phyloP scores from a whole-genome alignment of 177 flowering plant species.

The Vitis hybrid region DNA sequence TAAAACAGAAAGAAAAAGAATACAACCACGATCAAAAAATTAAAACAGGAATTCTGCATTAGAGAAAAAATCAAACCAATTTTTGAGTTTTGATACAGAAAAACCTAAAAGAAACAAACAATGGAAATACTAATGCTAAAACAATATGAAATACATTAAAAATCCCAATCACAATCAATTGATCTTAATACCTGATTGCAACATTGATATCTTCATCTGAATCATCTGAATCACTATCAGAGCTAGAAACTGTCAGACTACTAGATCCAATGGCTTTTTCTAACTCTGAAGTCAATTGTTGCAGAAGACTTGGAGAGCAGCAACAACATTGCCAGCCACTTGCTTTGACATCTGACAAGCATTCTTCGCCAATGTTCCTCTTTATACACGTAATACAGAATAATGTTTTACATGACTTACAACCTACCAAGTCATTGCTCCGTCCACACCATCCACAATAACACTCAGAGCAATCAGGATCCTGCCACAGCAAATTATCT shows the following conservation, averaged over 20 bases:
- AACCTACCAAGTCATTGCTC: conserved; percentile 54
- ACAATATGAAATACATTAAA: not conserved
- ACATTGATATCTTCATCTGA: conserved; percentile 43
- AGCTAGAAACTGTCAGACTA: conserved; percentile 45
- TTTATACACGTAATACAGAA: conserved; percentile 68
- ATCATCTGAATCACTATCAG: conserved; percentile 66
- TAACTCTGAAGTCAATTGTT: conserved; percentile 41
- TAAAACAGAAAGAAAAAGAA: not conserved
- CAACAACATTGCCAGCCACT: conserved; percentile 77
- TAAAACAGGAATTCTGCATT: not conserved
- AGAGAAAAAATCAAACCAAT: too few relatives aligned
- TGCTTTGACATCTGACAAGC: conserved; percentile 33
- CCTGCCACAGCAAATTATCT: conserved; percentile 38
- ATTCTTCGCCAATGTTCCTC: conserved; percentile 65
- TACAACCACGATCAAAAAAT: not conserved
- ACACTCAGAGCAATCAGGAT: conserved; percentile 66
- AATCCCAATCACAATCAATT: not conserved
- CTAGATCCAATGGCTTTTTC: conserved; percentile 47
- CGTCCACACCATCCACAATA: conserved; percentile 90
- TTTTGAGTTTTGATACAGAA: not conserved
- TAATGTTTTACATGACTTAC: conserved; percentile 60
- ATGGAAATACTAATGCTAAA: too few relatives aligned
- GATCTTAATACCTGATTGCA: conserved; percentile 43
- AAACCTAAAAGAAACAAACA: too few relatives aligned
- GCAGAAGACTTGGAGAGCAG: conserved; percentile 64